Evolutionary conservation across 164 flowering plant species (phyloP).

Genomic region (Cinnamomum micranthum): DNA sequence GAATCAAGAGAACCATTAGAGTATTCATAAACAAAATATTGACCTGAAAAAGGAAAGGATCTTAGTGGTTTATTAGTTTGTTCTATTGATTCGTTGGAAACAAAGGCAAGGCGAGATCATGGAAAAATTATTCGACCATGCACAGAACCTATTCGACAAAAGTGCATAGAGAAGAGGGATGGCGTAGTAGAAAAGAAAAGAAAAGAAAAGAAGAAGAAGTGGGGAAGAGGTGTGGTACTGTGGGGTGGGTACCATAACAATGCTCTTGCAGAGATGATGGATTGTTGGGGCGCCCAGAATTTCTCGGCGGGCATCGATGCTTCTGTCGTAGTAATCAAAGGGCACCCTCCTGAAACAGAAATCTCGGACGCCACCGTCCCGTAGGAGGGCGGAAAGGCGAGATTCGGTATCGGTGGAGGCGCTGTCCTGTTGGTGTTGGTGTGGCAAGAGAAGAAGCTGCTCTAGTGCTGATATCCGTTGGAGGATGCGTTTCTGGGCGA

Average conservation of each 20-base stretch:
- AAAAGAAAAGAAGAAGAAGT: background rate
- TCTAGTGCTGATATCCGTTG: slow-evolving; percentile 50
- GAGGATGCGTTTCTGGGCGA: slow-evolving; percentile 44
- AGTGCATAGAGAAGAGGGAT: background rate
- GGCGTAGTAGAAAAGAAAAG: background rate
- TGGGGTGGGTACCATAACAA: slow-evolving; percentile 55
- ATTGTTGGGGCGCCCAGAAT: slow-evolving; percentile 66
- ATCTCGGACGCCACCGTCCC: slow-evolving; percentile 48
- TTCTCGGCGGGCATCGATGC: slow-evolving; percentile 69
- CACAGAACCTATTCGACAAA: slow-evolving; percentile 3
- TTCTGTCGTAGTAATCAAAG: slow-evolving; percentile 72
- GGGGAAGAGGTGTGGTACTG: background rate
- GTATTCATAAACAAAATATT: no score
- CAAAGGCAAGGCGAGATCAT: no score
- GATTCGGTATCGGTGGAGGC: slow-evolving; percentile 33
- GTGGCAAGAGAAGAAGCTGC: slow-evolving; percentile 27
- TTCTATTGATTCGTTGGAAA: no score
- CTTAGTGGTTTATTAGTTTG: no score
- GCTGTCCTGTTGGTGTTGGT: slow-evolving; percentile 2
- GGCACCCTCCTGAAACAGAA: slow-evolving; percentile 80
- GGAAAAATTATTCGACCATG: background rate
- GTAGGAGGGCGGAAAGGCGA: slow-evolving; percentile 70
- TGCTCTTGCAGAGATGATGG: slow-evolving; percentile 95
- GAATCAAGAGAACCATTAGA: no score
- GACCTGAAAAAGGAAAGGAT: no score